phyloP scores from a whole-genome alignment of 108 stramenopile genomes.

The Poteriospumella lacustris region DNA sequence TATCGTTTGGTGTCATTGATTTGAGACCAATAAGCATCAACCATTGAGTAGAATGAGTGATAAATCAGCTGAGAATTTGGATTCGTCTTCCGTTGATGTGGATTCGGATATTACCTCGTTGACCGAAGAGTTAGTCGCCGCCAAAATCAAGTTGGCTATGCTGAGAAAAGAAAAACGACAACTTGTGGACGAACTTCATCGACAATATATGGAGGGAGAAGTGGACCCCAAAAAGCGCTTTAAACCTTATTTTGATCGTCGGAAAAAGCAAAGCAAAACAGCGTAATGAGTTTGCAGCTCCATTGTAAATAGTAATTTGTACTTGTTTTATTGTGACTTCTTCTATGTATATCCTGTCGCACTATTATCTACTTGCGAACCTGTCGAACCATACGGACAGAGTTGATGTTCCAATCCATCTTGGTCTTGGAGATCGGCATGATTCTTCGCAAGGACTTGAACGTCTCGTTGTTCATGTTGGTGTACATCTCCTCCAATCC shows the following conservation, averaged over 20 bases:
- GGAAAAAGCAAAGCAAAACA: not conserved
- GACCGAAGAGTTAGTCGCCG: too few relatives aligned
- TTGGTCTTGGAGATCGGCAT: constrained; percentile 71
- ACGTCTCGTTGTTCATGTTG: constrained; percentile 37
- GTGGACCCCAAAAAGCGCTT: not conserved
- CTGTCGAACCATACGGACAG: not conserved
- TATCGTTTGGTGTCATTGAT: too few relatives aligned
- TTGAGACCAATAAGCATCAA: too few relatives aligned
- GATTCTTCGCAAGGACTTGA: constrained; percentile 66
- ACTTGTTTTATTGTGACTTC: not conserved
- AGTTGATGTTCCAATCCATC: constrained; percentile 74
- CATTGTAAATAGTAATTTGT: not conserved
- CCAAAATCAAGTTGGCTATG: not conserved
- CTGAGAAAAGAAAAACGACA: not conserved
- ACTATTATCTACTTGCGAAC: not conserved
- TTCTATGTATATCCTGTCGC: not conserved
- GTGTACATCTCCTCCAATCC: constrained; percentile 55
- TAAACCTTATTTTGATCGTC: not conserved
- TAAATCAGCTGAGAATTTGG: too few relatives aligned
- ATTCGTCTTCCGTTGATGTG: too few relatives aligned
- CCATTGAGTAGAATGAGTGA: too few relatives aligned
- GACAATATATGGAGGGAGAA: not conserved
- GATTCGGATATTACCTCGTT: too few relatives aligned
- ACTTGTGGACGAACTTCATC: not conserved
- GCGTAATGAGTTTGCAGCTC: not conserved